Evolutionary conservation across 805 yeast genomes (phyloP), one percentile per base, ranked within the genome.

Genomic region (Tetrapisispora pingtungensis): DNA sequence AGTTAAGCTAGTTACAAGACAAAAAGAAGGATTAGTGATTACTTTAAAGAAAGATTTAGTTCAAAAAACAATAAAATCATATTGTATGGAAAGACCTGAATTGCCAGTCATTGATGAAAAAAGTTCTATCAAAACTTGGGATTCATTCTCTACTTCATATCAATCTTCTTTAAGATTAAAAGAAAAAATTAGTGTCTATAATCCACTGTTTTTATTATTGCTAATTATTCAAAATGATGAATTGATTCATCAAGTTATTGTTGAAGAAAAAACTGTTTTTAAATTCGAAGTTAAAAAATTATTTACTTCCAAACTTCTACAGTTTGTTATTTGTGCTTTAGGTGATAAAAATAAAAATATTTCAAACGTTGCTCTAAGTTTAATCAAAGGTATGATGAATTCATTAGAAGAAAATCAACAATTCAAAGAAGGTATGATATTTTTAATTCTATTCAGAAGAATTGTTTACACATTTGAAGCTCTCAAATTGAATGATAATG

Each of bases 151-250:
- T 45, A 35, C 56, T 0, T 41, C 51, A 12, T 31, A 41, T 28
- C 46, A 51, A 17, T 46, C 53, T 14, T 55, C 60, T 8, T 8
- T 37, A 8, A 14, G 32, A 22, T 39, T 42, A 14, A 43, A 41
- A 10, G 28, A 36, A n/a, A 30, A 50, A 2, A 49, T 50, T 15
- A 58, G 68, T 0, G 50, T 65, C 7, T 84, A 88, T 59, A 90
- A 86, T 56, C 73, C 79, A n/a, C 79, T 81, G 55, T 85, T 88
- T 54, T 53, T 88, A 32, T 59, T 85, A 48, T 66, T 82, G 44
- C 56, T 80, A 47, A 62, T 81, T 4, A 58, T 82, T 32, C 81
- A 80, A 57, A 83, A 79, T 52, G 80, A 77, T 4, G 89, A 83
- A 48, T 65, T 84, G 28, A 71, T 83, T 35, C 61, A 57, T 24